Conservation (phyloP, 331 rosid genomes). For the Malus hybrid region DNA sequence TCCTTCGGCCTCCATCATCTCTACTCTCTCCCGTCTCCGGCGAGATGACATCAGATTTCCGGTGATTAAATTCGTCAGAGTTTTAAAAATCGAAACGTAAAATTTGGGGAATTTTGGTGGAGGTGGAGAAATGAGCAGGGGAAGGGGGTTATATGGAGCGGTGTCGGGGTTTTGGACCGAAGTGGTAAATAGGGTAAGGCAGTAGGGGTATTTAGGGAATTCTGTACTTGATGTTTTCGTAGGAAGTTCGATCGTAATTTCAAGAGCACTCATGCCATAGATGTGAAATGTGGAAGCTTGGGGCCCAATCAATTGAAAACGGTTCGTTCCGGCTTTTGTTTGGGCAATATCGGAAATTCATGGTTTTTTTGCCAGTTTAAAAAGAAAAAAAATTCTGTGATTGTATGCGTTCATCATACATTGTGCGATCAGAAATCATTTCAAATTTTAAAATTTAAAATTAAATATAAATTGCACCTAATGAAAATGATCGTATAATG, state of each 20-base stretch:
- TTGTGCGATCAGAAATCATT: too few species aligned
- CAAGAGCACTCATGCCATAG: not conserved
- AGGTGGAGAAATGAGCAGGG: not conserved
- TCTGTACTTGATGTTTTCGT: not conserved
- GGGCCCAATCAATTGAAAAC: conserved; percentile 5
- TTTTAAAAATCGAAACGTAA: too few species aligned
- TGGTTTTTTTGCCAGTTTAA: too few species aligned
- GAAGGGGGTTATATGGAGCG: not conserved
- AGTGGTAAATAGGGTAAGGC: conserved; percentile 11
- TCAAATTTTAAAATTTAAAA: too few species aligned
- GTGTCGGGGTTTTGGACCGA: conserved; percentile 10
- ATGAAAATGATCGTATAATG: too few species aligned
- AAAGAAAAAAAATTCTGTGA: too few species aligned
- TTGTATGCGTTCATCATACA: too few species aligned
- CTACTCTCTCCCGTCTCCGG: not conserved
- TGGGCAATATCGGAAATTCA: too few species aligned
- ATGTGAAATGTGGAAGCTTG: conserved; percentile 1
- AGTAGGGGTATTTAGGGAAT: conserved; percentile 25
- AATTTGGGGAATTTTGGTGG: not conserved
- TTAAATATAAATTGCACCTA: too few species aligned
- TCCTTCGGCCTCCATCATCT: conserved; percentile 21
- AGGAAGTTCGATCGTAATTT: not conserved
- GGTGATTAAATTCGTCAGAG: not conserved
- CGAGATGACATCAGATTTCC: conserved; percentile 3
- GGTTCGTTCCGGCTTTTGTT: not conserved